phyloP scores from a whole-genome alignment of 108 stramenopile species.

The Seminavis robusta region DNA sequence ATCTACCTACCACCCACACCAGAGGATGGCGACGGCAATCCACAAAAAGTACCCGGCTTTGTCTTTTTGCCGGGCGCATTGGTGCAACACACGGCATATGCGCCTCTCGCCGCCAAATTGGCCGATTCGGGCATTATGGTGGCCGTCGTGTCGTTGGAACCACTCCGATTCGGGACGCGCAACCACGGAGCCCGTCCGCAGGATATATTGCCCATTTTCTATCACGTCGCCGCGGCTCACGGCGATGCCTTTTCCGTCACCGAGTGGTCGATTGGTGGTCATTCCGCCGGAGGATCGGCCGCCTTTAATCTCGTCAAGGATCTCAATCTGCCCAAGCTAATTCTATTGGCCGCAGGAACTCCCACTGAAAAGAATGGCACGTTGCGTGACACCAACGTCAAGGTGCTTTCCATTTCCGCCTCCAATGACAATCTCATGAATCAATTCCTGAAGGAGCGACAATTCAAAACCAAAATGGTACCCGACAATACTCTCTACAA shows the following conservation, averaged over 20 bases:
- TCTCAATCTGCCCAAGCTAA: background rate
- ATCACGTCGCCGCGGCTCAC: too few species aligned
- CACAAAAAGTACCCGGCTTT: conserved; percentile 29
- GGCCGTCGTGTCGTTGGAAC: conserved; percentile 41
- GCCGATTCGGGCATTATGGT: conserved; percentile 56
- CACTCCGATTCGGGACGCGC: conserved; percentile 17
- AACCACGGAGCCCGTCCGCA: too few species aligned
- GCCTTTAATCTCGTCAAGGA: conserved; percentile 4
- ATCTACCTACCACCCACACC: conserved; percentile 4
- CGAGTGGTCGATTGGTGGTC: conserved; percentile 52
- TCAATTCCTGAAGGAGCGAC: conserved; percentile 1
- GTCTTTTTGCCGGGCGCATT: conserved; percentile 60
- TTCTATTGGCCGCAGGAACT: conserved; percentile 1
- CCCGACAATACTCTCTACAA: background rate
- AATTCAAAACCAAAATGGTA: background rate
- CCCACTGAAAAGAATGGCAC: background rate
- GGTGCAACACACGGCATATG: conserved; percentile 60
- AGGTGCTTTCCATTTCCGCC: background rate
- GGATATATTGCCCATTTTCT: too few species aligned
- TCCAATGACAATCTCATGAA: background rate
- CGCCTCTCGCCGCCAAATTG: conserved; percentile 40
- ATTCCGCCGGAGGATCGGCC: conserved; percentile 33
- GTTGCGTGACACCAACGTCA: background rate
- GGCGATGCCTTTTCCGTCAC: conserved; percentile 39
- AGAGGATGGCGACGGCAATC: background rate